Conservation (phyloP, 2,329 filamentous ascomycete species). For the Talaromyces islandicus region DNA sequence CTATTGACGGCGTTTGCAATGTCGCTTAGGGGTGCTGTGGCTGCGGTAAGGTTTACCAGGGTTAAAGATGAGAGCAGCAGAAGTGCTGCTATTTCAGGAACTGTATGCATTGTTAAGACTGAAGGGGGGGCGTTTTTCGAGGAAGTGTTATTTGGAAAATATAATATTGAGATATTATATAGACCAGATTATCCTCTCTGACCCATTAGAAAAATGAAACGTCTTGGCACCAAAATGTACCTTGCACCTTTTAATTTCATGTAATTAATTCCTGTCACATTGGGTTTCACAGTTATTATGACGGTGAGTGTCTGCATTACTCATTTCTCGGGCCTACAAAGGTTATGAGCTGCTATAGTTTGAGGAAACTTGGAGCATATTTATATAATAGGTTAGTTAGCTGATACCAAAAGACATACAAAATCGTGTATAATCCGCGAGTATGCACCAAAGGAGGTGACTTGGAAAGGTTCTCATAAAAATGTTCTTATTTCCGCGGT, state of each 20-base stretch:
- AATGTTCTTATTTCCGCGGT: background rate
- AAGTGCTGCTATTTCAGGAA: background rate
- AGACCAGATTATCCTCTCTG: background rate
- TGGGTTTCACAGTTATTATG: background rate
- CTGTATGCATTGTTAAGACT: background rate
- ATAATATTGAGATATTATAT: background rate
- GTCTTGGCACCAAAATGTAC: background rate
- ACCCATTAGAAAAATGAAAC: background rate
- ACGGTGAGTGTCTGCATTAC: background rate
- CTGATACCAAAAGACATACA: background rate
- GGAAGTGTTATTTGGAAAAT: no score
- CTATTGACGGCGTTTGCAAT: constrained; percentile 13
- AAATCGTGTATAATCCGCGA: background rate
- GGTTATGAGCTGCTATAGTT: background rate
- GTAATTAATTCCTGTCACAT: no score
- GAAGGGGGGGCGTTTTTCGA: no score
- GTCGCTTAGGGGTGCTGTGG: background rate
- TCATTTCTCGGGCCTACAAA: background rate
- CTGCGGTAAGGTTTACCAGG: background rate
- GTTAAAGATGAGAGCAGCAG: background rate
- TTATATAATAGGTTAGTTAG: background rate
- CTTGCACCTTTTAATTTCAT: background rate
- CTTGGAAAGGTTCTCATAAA: background rate
- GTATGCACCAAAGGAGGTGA: background rate
- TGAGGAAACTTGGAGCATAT: background rate